phyloP scores from a whole-genome alignment of 2,329 filamentous ascomycete genomes.

The Colletotrichum orbiculare region DNA sequence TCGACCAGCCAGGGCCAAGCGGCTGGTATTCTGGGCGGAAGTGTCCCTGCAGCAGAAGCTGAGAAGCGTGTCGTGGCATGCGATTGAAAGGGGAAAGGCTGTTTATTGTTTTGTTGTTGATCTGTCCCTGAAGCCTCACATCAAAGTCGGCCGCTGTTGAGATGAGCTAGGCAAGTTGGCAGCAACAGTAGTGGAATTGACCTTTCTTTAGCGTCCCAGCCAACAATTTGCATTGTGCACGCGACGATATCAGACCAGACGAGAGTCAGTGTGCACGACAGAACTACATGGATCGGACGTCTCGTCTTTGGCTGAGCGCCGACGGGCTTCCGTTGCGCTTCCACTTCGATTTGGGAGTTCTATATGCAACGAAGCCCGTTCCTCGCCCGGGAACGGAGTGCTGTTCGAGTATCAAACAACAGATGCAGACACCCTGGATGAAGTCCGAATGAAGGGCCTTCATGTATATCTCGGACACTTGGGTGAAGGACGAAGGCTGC shows the following conservation, averaged over 20 bases:
- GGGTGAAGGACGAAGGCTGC: too few relatives aligned
- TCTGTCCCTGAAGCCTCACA: neutral
- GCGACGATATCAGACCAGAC: constrained; percentile 20
- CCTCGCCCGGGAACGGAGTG: neutral
- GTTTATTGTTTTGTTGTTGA: neutral
- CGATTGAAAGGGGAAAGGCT: neutral
- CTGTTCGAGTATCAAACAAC: neutral
- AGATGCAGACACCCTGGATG: too few relatives aligned
- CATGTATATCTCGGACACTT: neutral
- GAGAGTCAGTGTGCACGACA: neutral
- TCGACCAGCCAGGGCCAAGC: constrained; percentile 3
- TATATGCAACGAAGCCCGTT: neutral
- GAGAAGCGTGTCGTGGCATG: too few relatives aligned
- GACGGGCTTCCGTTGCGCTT: constrained; percentile 3
- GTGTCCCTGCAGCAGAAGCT: neutral
- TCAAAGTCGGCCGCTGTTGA: neutral
- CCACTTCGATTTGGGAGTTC: neutral
- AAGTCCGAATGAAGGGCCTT: too few relatives aligned
- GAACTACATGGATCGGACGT: constrained; percentile 13
- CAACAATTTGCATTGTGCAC: constrained; percentile 31
- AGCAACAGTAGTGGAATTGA: constrained; percentile 17
- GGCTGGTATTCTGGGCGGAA: neutral
- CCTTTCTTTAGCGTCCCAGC: constrained; percentile 31
- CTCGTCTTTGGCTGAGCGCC: constrained; percentile 16
- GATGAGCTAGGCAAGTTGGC: too few relatives aligned